Evolutionary conservation across 768 basidiomycete species (phyloP).

Genomic region (Collybia sordida): DNA sequence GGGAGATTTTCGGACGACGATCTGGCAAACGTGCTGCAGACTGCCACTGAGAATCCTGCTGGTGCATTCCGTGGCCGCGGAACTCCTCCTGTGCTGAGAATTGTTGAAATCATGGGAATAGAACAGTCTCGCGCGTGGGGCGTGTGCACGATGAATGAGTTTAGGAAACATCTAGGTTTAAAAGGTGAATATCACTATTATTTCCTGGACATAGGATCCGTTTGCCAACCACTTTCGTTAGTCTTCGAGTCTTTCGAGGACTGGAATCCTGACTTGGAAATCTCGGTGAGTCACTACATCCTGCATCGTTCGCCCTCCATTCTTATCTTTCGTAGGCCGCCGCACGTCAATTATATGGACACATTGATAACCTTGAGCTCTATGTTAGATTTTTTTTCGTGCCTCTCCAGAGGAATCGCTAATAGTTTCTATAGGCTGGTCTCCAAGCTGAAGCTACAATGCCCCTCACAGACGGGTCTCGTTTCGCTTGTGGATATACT

Average conservation of each 20-base stretch:
- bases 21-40: constrained; percentile 44
- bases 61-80: constrained; percentile 48
- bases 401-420: neutral
- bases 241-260: constrained; percentile 49
- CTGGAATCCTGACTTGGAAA: constrained; percentile 50
- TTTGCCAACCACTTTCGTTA: constrained; percentile 7
- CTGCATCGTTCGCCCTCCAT: neutral
- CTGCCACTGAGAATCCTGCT: constrained; percentile 45
- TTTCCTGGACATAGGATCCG: neutral
- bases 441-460: constrained; percentile 32
- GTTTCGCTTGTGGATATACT: constrained; percentile 28
- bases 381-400: constrained; percentile 19
- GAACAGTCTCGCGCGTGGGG: constrained; percentile 56
- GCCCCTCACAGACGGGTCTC: constrained; percentile 25
- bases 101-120: constrained; percentile 59
- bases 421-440: constrained; percentile 17
- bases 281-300: constrained; percentile 31
- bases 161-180: constrained; percentile 48
- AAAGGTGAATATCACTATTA: constrained; percentile 26
- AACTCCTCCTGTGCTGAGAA: constrained; percentile 42
- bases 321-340: constrained; percentile 8
- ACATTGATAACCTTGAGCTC: constrained; percentile 33
- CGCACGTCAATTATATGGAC: constrained; percentile 30
- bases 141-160: constrained; percentile 57
- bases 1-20: constrained; percentile 54